Conservation (phyloP, 495 filamentous ascomycete genomes). For the Rostrohypoxylon terebratum region DNA sequence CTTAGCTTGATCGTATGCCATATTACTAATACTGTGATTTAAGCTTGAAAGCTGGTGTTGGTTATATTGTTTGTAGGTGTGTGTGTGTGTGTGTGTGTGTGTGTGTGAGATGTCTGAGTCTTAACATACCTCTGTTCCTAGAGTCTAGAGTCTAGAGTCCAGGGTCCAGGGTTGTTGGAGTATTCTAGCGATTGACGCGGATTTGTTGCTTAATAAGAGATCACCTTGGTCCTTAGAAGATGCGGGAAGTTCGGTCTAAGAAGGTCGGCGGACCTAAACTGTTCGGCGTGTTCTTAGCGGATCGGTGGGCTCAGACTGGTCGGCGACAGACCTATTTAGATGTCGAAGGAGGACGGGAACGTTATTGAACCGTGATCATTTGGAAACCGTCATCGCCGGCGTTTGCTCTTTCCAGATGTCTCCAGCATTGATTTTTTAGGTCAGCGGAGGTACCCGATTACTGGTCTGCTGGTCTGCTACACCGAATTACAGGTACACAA, state of each 20-base stretch:
- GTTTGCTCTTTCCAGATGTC: background rate
- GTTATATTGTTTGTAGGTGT: background rate
- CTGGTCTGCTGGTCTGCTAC: background rate
- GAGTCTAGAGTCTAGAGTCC: too few species aligned
- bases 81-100: too few species aligned
- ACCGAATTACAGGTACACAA: background rate
- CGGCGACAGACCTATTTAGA: background rate
- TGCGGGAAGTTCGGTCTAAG: background rate
- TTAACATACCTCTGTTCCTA: background rate
- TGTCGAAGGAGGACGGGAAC: background rate
- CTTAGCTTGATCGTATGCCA: conserved; percentile 21
- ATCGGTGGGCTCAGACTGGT: background rate
- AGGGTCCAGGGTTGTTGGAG: background rate
- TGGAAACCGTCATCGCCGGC: background rate
- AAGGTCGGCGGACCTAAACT: background rate
- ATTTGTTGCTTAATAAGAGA: background rate
- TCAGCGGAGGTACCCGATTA: background rate
- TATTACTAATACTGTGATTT: background rate
- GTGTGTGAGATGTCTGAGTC: background rate
- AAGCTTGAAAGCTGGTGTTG: background rate
- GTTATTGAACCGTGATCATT: background rate
- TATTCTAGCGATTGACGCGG: background rate
- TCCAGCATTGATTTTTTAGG: background rate
- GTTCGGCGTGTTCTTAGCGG: background rate
- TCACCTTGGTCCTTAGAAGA: background rate